Base-by-base conservation (phyloP, 345 rosid genomes). In the Hibiscus mutabilis region DNA sequence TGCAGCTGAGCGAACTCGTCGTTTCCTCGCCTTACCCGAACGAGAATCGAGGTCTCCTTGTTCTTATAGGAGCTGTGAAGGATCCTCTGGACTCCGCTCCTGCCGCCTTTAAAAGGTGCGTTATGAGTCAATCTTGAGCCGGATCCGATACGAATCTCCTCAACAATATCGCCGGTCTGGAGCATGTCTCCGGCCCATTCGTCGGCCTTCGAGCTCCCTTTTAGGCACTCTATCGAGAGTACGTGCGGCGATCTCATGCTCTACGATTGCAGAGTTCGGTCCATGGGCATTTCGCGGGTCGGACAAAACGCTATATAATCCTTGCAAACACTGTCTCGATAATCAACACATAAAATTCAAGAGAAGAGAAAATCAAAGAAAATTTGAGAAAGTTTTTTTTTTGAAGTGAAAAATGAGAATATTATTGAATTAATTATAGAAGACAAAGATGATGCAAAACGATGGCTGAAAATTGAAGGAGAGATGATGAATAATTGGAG, bases 161-260 rank as follows among this genome's bases (percentile, higher is more conserved):
- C 99, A 0, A 95, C 99, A 77, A 95, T 87, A 74, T 94, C 98
- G 18, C 97, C 98, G 0, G 97, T 91, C 71, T 94, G 97, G 62
- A 91, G 92, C 93, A 89, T 89, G 77, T 91, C 98, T n/a, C 86
- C 88, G 67, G 95, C 85, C 98, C 98, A 94, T 76, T 94, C 98
- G 22, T 90, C 97, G 73, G 91, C 95, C 74, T 84, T 94, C 21
- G 95, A 90, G 76, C 88, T 87, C 46, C 98, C 97, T 75, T 87
- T 91, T 0, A 94, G 85, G 62, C 97, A 94, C 16, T 94, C 98
- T 77, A 94, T 87, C 16, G 98, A 89, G 66, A 90, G 87, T 8
- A 90, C 91, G 1, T 56, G n/a, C 25, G 71, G 21, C 51, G 87
- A 81, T 58, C 81, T 84, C 10, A 80, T 55, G 14, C 82, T 42